Evolutionary conservation across 176 grass and related monocot genomes (phyloP), one percentile per base, ranked within the genome.

Genomic region (Carex myosuroides): DNA sequence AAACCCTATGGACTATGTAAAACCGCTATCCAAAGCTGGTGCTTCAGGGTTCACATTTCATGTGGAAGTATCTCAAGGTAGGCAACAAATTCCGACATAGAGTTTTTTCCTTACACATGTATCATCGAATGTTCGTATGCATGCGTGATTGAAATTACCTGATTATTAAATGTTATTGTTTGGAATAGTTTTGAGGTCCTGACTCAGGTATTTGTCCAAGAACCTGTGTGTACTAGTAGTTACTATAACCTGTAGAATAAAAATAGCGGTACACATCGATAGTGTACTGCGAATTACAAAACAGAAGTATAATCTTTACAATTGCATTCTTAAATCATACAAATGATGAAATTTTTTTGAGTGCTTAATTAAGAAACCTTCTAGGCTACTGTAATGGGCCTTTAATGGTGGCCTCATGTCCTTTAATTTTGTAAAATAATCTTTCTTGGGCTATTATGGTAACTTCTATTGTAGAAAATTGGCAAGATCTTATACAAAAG

Each of bases 11-110:
- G 96, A 94, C 86, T 95, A 99, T 77, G 81, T 95, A 74, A 90
- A 99, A 46, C 85, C 88, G 48, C 85, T 99, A 18, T 91, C 89
- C 66, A 93, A 95, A 83, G 96, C 93, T 85, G 96, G 96, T 18
- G 96, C 93, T 79, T 99, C 96, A 57, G 96, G 96, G 20, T 99
- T 99, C 63, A 99, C 96, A 82, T 99, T 99, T 85, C 96, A 99
- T 89, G 86, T 99, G 59, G 96, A 99, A 94, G 93, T 91, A 73
- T 20, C 93, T 33, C 91, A 87, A 88, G 96, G 96, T 99, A n/a
- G 18, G 63, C 57, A 60, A 21, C 18, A 81, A 85, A 85, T 17
- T 42, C 30, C 67, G 61, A 16, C 2, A 6, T 8, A 14, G 22
- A 22, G 53, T 52, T 4, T 57, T 84, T 74, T 75, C 20, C 18